Percentiles rank a stretch among this genome's conserved stretches.
Evolutionary conservation across 2,329 filamentous ascomycete genomes (phyloP).

Genomic region (Cordyceps fumosorosea): DNA sequence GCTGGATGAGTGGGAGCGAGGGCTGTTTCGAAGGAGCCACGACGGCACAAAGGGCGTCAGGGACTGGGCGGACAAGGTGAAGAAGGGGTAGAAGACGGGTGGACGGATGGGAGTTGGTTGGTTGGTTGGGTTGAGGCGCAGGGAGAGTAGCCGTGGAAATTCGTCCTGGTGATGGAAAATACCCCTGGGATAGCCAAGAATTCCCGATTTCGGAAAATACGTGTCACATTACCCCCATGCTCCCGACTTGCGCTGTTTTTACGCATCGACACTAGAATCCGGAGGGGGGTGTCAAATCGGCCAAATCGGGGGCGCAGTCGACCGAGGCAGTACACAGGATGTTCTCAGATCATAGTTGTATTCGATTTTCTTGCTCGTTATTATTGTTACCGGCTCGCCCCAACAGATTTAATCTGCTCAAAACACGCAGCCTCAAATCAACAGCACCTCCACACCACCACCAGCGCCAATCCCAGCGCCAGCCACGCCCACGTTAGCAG

Average conservation of each 20-base stretch:
- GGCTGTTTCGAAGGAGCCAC: conserved; percentile 66
- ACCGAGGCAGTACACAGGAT: neutral
- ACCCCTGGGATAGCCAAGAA: neutral
- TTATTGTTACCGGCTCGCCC: neutral
- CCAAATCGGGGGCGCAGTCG: neutral
- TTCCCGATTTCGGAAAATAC: no score
- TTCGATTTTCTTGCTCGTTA: neutral
- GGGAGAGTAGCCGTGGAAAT: no score
- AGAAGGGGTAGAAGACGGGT: conserved; percentile 24
- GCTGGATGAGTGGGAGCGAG: conserved; percentile 83
- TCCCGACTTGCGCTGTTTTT: neutral
- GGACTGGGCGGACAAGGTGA: conserved; percentile 60
- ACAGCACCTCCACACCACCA: conserved; percentile 8
- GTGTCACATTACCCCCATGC: neutral
- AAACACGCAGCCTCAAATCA: conserved; percentile 3
- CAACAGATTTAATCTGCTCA: neutral
- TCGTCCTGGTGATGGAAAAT: neutral
- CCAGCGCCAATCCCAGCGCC: conserved; percentile 22
- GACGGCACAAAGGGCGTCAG: conserved; percentile 65
- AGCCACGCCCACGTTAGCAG: conserved; percentile 19
- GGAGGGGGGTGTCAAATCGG: neutral
- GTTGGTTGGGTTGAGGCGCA: neutral
- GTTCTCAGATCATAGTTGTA: neutral
- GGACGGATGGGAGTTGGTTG: neutral
- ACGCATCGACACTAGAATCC: neutral